Evolutionary conservation across 202 grass and related monocot species (phyloP), one percentile per base, ranked within the genome.

Genomic region (Panicum virgatum): DNA sequence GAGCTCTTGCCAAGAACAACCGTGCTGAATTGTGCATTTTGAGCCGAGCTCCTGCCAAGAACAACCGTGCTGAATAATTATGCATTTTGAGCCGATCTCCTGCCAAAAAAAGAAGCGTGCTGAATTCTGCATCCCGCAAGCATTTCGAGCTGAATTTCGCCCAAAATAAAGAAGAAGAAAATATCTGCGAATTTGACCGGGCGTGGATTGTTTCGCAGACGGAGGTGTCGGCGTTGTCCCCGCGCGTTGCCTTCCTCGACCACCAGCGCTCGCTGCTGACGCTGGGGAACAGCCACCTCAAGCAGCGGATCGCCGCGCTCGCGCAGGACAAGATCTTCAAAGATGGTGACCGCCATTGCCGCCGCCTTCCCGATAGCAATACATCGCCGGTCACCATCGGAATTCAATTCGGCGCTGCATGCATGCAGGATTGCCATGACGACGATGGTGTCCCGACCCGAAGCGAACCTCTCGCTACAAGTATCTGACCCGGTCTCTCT

Each of bases 231-330:
- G 81, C 89, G 5, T 56, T 97, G 78, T 94, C 91, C 12, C 94
- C 94, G 19, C 94, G 89, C 39, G 91, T 97, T 3, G 94, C 94
- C 0, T 94, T 97, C 86, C 87, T 97, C 23, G 94, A 97, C 72
- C 94, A 90, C 82, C 94, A 97, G 81, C 94, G 94, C 68, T 94
- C 94, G 77, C 76, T 94, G 73, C 91, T 97, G 72, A 97, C 87
- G 60, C 64, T 97, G 39, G 94, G 91, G 46, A 97, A 97, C 66
- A 92, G 80, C 91, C 94, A 94, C 47, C 89, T 94, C 7, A 97
- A 90, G 85, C 91, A 97, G 73, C 82, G 89, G 32, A 97, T 97
- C 32, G 91, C 91, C 7, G 94, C 85, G 14, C 89, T 30, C 29
- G 29, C 29, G 29, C 29, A 30, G 29, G 29, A 30, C 29, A 30